phyloP scores from a whole-genome alignment of 257 asterid genomes.

The Echium plantagineum region DNA sequence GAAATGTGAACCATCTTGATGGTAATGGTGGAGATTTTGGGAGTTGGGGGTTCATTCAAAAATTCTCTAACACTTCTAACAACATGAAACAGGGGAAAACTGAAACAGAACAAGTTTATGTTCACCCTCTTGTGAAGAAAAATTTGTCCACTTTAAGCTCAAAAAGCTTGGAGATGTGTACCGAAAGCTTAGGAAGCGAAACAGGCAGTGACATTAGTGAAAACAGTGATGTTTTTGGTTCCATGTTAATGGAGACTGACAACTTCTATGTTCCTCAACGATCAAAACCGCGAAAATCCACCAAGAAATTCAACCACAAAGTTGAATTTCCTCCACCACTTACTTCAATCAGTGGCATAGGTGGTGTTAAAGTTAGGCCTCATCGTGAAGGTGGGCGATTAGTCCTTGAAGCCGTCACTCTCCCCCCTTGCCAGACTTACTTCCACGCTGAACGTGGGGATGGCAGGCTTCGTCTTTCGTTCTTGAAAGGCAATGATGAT shows the following conservation, averaged over 20 bases:
- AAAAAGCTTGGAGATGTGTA: slow-evolving; percentile 72
- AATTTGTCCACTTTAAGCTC: slow-evolving; percentile 28
- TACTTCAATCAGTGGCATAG: slow-evolving; percentile 41
- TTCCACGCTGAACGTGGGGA: slow-evolving; percentile 45
- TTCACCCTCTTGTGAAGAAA: slow-evolving; percentile 40
- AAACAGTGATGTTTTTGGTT: slow-evolving; percentile 20
- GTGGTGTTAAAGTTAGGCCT: slow-evolving; percentile 35
- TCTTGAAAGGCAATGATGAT: slow-evolving; percentile 5
- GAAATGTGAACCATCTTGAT: not conserved
- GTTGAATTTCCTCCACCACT: slow-evolving; percentile 62
- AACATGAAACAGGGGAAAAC: not conserved
- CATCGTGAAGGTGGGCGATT: slow-evolving; percentile 68
- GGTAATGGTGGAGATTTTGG: not conserved
- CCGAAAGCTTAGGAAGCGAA: slow-evolving; percentile 73
- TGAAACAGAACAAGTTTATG: slow-evolving; percentile 21
- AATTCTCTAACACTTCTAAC: slow-evolving; percentile 7
- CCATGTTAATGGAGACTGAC: slow-evolving; percentile 9
- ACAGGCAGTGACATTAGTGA: slow-evolving; percentile 43
- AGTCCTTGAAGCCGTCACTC: slow-evolving; percentile 42
- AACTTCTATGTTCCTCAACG: not conserved
- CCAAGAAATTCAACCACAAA: slow-evolving; percentile 15
- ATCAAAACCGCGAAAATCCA: slow-evolving; percentile 11
- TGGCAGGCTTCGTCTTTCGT: slow-evolving; percentile 65
- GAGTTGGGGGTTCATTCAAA: slow-evolving; percentile 28
- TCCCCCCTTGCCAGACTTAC: slow-evolving; percentile 9